These are phyloP conservation scores for Tripterygium wilfordii DNA, from an alignment of 177 flowering plant genomes.

Conservation along the genomic window DNA sequence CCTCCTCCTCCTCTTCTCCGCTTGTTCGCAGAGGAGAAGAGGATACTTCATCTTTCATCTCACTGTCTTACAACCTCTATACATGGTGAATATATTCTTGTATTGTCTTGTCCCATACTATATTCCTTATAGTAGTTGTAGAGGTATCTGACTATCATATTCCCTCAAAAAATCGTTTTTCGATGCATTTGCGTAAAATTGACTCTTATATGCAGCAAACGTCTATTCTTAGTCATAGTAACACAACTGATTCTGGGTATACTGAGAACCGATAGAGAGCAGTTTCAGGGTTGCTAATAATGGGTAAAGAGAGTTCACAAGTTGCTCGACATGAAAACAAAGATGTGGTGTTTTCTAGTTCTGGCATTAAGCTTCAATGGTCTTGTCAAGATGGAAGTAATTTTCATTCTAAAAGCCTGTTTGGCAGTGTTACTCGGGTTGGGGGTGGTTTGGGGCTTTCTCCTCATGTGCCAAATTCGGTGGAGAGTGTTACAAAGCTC, in stretches of 20 bases:
- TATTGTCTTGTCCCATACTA: too few relatives aligned
- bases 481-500: constrained; percentile 21
- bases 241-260: neutral
- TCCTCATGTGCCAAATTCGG: constrained; percentile 28
- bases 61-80: too few relatives aligned
- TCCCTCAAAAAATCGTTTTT: too few relatives aligned
- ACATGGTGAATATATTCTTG: too few relatives aligned
- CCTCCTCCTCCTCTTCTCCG: too few relatives aligned
- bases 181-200: too few relatives aligned
- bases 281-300: constrained; percentile 3
- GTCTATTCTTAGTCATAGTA: too few relatives aligned
- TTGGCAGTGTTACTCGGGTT: constrained; percentile 58
- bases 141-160: too few relatives aligned
- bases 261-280: neutral
- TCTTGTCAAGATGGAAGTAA: constrained; percentile 11
- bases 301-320: constrained; percentile 19
- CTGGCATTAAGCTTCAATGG: constrained; percentile 25
- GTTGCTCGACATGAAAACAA: constrained; percentile 5
- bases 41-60: too few relatives aligned
- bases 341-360: constrained; percentile 19
- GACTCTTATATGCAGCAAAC: too few relatives aligned
- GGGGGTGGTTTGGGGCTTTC: constrained; percentile 54
- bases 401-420: constrained; percentile 36
- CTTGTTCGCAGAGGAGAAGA: too few relatives aligned
- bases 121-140: too few relatives aligned